Evolutionary conservation across 176 grass and related monocot species (phyloP), one percentile per base, ranked within the genome.

Genomic region (Guadua angustifolia): DNA sequence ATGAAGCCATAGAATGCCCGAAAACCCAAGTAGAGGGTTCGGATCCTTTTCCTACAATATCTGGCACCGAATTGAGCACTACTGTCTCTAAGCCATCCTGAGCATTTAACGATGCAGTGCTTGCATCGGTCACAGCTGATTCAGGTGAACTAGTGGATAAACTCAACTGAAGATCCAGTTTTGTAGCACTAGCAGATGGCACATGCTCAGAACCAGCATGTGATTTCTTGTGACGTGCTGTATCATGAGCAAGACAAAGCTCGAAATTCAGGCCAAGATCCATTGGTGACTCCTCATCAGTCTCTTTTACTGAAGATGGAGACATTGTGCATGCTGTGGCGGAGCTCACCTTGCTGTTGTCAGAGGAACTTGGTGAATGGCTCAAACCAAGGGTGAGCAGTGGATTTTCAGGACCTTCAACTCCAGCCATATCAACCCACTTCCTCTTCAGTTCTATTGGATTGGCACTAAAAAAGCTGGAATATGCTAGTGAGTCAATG

Each of bases 331-430:
- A 94, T 64, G 72, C 69, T 85, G 89, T 88, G 58, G 83, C 79
- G 42, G 91, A 94, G 70, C 86, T 99, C 36, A 86, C 69, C 89
- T 99, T 99, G 79, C 88, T 92, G 71, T 81, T 90, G 45, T 88
- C 83, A 76, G 92, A 92, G 45, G 89, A 94, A 72, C 89, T 87
- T 74, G 69, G 78, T 76, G 89, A 98, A 43, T 33, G 56, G 35
- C 88, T 84, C 79, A 92, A 77, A 74, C 90, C 88, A 59, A 95
- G 70, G 57, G 84, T 85, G 51, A 96, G 82, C 63, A 85, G 50
- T 51, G 88, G 75, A 67, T 86, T 64, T 84, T 64, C 75, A 45
- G 51, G 29, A 84, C 36, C 76, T 66, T 90, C 55, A 24, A 50
- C 56, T 81, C 40, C 78, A 71, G 81, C 75, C 79, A 85, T 86